These are phyloP conservation scores for Pichia terricola DNA, from an alignment of 1,139 yeast genomes.

Conservation along the genomic window DNA sequence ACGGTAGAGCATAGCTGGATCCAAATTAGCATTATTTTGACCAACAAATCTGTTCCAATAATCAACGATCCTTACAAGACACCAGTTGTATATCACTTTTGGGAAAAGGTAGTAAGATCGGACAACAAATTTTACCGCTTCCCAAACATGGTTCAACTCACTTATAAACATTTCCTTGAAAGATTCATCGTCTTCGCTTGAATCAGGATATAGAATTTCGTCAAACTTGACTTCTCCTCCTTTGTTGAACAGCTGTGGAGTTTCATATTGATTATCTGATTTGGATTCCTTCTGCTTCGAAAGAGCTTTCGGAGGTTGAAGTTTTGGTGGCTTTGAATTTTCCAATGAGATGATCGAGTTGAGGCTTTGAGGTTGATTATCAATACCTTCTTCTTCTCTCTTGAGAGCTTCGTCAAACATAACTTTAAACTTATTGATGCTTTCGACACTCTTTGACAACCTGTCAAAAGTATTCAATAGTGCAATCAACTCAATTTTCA, in stretches of 20 bases:
- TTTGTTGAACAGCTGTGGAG: constrained; percentile 10
- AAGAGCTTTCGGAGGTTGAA: no score
- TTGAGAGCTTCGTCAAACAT: constrained; percentile 33
- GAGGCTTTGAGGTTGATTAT: background rate
- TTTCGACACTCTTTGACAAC: constrained; percentile 70
- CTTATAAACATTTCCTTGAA: constrained; percentile 35
- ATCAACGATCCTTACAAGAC: constrained; percentile 38
- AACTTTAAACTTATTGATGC: constrained; percentile 61
- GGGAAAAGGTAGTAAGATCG: constrained; percentile 68
- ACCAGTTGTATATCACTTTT: constrained; percentile 40
- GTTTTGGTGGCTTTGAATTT: no score
- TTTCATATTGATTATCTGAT: constrained; percentile 1
- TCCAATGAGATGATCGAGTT: no score
- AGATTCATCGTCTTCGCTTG: constrained; percentile 1
- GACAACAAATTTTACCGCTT: constrained; percentile 60
- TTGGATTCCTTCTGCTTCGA: no score
- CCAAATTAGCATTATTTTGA: constrained; percentile 23
- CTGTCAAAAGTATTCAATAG: constrained; percentile 87
- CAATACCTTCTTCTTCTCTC: constrained; percentile 19
- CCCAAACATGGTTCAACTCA: constrained; percentile 48
- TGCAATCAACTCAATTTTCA: constrained; percentile 84
- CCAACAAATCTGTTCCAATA: constrained; percentile 79
- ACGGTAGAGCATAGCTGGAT: constrained; percentile 21
- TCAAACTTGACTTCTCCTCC: constrained; percentile 7
- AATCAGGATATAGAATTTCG: constrained; percentile 18